phyloP scores from a whole-genome alignment of 495 filamentous ascomycete genomes.

The Podospora pseudopauciseta region DNA sequence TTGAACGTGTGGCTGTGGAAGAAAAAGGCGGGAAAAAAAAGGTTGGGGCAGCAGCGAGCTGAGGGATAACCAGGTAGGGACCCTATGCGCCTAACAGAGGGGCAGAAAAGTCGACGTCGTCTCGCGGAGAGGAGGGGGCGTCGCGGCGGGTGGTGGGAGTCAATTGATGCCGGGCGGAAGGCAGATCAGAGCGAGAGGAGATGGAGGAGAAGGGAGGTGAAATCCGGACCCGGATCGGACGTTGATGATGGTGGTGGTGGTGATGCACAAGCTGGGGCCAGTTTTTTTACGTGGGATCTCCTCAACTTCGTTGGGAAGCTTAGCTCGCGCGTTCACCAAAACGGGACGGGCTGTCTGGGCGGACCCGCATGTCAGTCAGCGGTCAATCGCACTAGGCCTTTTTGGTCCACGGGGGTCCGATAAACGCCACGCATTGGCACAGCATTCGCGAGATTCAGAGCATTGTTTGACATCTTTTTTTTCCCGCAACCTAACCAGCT shows the following conservation, averaged over 20 bases:
- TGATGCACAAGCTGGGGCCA: slow-evolving; percentile 23
- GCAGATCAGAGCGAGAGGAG: not conserved
- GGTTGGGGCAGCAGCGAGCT: slow-evolving; percentile 24
- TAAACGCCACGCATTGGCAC: slow-evolving; percentile 1
- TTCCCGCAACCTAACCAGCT: not conserved
- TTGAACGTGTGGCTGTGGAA: slow-evolving; percentile 27
- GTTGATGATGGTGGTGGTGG: slow-evolving; percentile 18
- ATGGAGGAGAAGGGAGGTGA: slow-evolving; percentile 12
- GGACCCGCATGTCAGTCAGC: slow-evolving; percentile 13
- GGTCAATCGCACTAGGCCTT: not conserved
- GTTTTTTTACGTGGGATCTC: slow-evolving; percentile 32
- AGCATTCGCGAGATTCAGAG: not conserved
- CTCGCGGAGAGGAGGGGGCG: not conserved
- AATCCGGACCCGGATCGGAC: slow-evolving; percentile 25
- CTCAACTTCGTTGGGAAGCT: slow-evolving; percentile 31
- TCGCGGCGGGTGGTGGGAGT: not conserved
- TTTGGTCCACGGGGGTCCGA: not conserved
- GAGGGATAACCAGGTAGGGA: slow-evolving; percentile 22
- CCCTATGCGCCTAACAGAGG: slow-evolving; percentile 22
- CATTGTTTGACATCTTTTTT: not conserved
- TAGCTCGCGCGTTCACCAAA: slow-evolving; percentile 28
- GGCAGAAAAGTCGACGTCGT: slow-evolving; percentile 1
- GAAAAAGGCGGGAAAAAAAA: slow-evolving; percentile 8
- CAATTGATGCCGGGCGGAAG: slow-evolving; percentile 26
- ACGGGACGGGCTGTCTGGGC: slow-evolving; percentile 22